Evolutionary conservation across 1,284 basidiomycete species (phyloP).

Genomic region (Fomitopsis palustris): DNA sequence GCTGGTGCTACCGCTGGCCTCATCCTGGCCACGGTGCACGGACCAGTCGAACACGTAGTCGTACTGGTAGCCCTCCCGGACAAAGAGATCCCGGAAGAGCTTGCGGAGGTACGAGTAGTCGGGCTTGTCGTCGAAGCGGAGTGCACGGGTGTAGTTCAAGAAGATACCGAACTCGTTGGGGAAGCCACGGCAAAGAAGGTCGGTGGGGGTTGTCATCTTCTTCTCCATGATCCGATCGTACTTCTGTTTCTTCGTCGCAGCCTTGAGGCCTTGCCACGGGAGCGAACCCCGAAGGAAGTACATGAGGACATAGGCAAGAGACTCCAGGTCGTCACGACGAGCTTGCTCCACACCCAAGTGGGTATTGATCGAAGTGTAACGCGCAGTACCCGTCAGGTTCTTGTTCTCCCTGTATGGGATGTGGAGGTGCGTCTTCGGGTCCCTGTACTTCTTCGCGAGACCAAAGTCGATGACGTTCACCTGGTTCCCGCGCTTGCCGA

Average conservation of each 20-base stretch:
- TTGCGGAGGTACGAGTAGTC: slow-evolving; percentile 98
- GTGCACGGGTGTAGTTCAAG: slow-evolving; percentile 94
- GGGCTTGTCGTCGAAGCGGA: slow-evolving; percentile 97
- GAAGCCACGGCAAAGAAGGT: slow-evolving; percentile 93
- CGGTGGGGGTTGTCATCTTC: slow-evolving; percentile 98
- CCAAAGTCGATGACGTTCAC: slow-evolving; percentile 99
- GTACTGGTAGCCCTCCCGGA: slow-evolving; percentile 96
- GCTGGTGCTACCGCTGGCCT: slow-evolving; percentile 52
- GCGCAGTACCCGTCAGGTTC: slow-evolving; percentile 97
- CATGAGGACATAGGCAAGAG: slow-evolving; percentile 96
- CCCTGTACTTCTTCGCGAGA: slow-evolving; percentile 98
- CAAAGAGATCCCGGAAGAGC: slow-evolving; percentile 96
- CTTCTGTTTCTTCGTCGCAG: slow-evolving; percentile 99
- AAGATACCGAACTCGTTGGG: slow-evolving; percentile 98
- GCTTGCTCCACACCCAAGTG: slow-evolving; percentile 97
- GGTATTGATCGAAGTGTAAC: slow-evolving; percentile 99
- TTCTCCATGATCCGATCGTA: slow-evolving; percentile 99
- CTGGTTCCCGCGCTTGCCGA: slow-evolving; percentile 98
- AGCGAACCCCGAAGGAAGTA: slow-evolving; percentile 96
- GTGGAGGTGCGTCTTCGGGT: slow-evolving; percentile 99
- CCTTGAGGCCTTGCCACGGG: slow-evolving; percentile 98
- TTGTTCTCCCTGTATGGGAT: slow-evolving; percentile 99
- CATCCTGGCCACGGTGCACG: slow-evolving; percentile 76
- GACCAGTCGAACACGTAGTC: slow-evolving; percentile 99
- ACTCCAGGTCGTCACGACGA: slow-evolving; percentile 94